Percentiles rank a stretch among this genome's conserved stretches.
Conservation (phyloP, 148 eudicot species). For the Dysphania ambrosioides region DNA sequence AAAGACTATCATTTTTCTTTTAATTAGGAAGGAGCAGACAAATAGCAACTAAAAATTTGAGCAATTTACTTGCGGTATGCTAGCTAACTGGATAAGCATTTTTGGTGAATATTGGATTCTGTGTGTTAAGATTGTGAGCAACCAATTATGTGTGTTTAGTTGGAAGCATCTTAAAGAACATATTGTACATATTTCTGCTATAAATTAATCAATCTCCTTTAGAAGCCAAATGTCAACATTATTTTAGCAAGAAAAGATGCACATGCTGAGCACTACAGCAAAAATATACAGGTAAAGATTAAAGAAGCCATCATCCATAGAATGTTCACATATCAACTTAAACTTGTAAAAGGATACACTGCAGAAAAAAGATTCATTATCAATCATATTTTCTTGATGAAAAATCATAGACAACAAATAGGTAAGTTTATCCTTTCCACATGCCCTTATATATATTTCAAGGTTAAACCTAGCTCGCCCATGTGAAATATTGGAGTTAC, state of each 20-base stretch:
- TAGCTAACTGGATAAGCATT: background rate
- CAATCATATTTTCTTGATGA: background rate
- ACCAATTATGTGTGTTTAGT: background rate
- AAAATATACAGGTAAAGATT: background rate
- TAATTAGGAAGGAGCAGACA: conserved; percentile 1
- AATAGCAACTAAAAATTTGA: too few relatives aligned
- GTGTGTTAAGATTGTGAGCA: background rate
- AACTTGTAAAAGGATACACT: too few relatives aligned
- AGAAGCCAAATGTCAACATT: too few relatives aligned
- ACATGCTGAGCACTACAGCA: background rate
- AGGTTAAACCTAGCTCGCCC: background rate
- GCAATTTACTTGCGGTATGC: background rate
- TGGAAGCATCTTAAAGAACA: background rate
- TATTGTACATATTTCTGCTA: background rate
- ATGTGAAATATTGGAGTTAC: conserved; percentile 35
- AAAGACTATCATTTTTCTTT: background rate
- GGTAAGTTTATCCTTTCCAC: background rate
- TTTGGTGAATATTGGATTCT: background rate
- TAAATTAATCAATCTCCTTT: background rate
- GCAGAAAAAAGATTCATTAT: background rate
- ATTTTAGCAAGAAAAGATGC: background rate
- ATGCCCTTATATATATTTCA: background rate
- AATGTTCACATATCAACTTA: background rate
- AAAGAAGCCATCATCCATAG: background rate
- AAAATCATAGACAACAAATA: background rate